Evolutionary conservation across 2,329 filamentous ascomycete genomes (phyloP).

Genomic region (Sordariomycetes sp.): DNA sequence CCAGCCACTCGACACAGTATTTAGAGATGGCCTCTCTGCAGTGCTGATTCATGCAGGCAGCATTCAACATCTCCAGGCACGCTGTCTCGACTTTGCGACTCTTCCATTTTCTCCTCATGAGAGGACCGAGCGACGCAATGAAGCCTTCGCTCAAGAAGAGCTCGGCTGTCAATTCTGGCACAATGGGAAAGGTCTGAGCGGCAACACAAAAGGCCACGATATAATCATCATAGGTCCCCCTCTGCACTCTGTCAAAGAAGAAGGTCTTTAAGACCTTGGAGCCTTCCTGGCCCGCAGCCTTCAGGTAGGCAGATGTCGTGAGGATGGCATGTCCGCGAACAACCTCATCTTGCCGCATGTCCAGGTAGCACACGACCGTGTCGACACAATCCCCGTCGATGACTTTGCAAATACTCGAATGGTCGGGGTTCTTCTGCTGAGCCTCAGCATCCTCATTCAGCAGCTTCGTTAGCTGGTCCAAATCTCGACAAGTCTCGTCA

Average conservation of each 20-base stretch:
- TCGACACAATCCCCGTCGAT: slow-evolving; percentile 72
- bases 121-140: slow-evolving; percentile 62
- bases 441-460: slow-evolving; percentile 43
- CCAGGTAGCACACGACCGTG: slow-evolving; percentile 76
- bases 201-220: slow-evolving; percentile 92
- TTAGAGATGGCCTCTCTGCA: slow-evolving; percentile 80
- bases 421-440: slow-evolving; percentile 29
- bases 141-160: slow-evolving; percentile 89
- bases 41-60: slow-evolving; percentile 74
- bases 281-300: slow-evolving; percentile 64
- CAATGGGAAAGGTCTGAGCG: slow-evolving; percentile 76
- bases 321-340: slow-evolving; percentile 76
- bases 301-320: slow-evolving; percentile 74
- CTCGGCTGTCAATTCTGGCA: slow-evolving; percentile 62
- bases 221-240: slow-evolving; percentile 77
- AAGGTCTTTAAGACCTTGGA: slow-evolving; percentile 62
- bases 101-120: slow-evolving; percentile 75
- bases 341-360: slow-evolving; percentile 66
- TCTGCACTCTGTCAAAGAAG: slow-evolving; percentile 61
- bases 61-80: slow-evolving; percentile 81
- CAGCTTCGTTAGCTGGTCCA: slow-evolving; percentile 50
- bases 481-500: slow-evolving; percentile 53
- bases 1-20: slow-evolving; percentile 79
- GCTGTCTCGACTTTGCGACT: slow-evolving; percentile 79
- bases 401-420: slow-evolving; percentile 45